Conservation (phyloP, 163 green algal genomes). For the Chlamydomonas reinhardtii region DNA sequence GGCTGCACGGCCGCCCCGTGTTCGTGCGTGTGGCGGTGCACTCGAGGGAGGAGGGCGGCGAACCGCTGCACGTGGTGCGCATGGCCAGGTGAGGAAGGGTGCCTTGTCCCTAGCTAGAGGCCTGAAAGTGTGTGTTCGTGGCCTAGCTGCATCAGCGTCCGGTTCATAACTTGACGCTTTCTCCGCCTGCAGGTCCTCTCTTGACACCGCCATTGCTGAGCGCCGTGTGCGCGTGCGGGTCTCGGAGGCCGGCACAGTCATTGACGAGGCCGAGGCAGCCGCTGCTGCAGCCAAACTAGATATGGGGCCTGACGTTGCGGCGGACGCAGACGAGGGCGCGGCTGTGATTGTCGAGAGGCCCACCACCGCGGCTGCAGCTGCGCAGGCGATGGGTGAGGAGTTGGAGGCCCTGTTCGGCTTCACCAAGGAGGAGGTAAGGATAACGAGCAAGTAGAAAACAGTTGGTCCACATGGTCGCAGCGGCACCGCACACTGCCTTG, state of each 20-base stretch:
- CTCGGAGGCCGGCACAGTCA: neutral
- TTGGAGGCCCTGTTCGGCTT: neutral
- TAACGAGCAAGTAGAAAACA: too few relatives aligned
- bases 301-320: too few relatives aligned
- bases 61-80: constrained; percentile 17
- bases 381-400: neutral
- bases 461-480: too few relatives aligned
- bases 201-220: constrained; percentile 13
- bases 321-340: neutral
- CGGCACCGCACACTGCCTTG: neutral
- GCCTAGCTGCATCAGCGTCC: too few relatives aligned
- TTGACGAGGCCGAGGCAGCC: neutral
- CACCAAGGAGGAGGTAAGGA: neutral
- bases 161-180: too few relatives aligned
- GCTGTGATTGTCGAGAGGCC: neutral
- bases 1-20: constrained; percentile 17
- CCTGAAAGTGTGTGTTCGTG: too few relatives aligned
- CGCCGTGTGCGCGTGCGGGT: neutral
- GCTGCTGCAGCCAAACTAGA: neutral
- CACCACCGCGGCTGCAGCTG: too few relatives aligned
- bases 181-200: constrained; percentile 18
- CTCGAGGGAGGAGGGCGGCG: constrained; percentile 1
- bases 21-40: constrained; percentile 30
- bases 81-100: constrained; percentile 12
- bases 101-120: too few relatives aligned